Evolutionary conservation across 129 eudicot genomes (phyloP), one percentile per base, ranked within the genome.

Genomic region (Rutidosis leptorrhynchoides): DNA sequence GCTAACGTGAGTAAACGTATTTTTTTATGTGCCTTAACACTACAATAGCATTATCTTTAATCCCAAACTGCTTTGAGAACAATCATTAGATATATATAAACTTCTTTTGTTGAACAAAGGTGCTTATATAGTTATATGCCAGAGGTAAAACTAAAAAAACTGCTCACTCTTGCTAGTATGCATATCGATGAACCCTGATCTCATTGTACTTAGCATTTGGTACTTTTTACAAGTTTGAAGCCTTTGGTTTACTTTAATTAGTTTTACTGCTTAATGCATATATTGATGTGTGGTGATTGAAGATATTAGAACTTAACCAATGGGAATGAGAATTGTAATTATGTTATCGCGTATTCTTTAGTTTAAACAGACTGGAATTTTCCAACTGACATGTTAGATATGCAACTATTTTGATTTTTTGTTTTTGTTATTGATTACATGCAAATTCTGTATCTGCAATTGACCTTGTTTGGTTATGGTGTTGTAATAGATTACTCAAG

Each of bases 401-500:
- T 35, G n/a, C 1, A 33, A 14, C 53, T 46, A 17, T 17, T 46
- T 20, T 1, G 16, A 48, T 48, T 6, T 48, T 4, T n/a, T 48
- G 1, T n/a, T 6, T 48, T 7, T 16, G 19, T 17, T 48, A 19
- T n/a, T 48, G 8, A 7, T 19, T 48, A 15, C 0, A 11, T 48
- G 54, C 22, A n/a, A 16, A n/a, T 48, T 48, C 59, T 53, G 12
- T 54, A 54, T 21, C 30, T 22, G 28, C 28, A 23, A 26, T 25
- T 64, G 7, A 55, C 42, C 24, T 15, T 48, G 10, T 29, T 43
- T 40, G 28, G 43, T 17, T 49, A 46, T 49, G 63, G 2, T 64
- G 46, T 62, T 40, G 24, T 20, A 45, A 78, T 52, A 84, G 90
- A 81, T 73, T 20, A 74, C 77, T 22, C 71, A 65, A 68, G 90